Evolutionary conservation across 2,329 filamentous ascomycete species (phyloP).

Genomic region (Metarhizium album): DNA sequence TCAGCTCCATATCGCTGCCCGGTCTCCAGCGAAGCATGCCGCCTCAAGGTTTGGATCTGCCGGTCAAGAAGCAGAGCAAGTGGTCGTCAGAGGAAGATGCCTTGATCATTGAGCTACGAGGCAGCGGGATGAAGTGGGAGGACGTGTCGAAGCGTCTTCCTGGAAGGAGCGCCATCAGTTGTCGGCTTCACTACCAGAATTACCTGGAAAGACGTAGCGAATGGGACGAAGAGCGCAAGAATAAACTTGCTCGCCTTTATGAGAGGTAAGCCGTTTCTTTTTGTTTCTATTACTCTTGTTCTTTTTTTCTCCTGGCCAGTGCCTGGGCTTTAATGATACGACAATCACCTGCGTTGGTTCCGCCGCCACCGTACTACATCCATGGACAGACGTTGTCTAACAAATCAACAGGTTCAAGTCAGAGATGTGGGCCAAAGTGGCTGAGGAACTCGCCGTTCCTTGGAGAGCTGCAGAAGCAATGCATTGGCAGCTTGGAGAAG

Average conservation of each 20-base stretch:
- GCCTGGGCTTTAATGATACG: not conserved
- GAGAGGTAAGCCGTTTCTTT: conserved; percentile 61
- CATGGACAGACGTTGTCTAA: conserved; percentile 8
- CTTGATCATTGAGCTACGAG: conserved; percentile 84
- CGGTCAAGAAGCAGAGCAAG: conserved; percentile 90
- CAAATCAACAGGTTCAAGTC: conserved; percentile 65
- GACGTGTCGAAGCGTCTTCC: conserved; percentile 89
- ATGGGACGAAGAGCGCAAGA: conserved; percentile 97
- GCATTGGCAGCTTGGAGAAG: conserved; percentile 94
- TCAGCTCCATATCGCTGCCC: conserved; percentile 22
- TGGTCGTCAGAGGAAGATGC: conserved; percentile 91
- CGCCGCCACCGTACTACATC: not conserved
- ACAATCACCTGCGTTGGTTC: not conserved
- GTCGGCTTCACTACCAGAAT: conserved; percentile 91
- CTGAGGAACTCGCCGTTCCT: conserved; percentile 87
- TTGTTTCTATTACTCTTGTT: too few species aligned
- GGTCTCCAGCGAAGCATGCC: conserved; percentile 23
- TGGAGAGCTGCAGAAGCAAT: conserved; percentile 95
- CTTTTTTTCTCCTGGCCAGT: not conserved
- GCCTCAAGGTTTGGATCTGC: conserved; percentile 49
- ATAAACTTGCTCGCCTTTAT: conserved; percentile 88
- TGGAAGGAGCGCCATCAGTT: conserved; percentile 87
- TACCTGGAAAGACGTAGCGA: conserved; percentile 87
- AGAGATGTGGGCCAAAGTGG: conserved; percentile 96
- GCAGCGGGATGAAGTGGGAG: conserved; percentile 95